Base-by-base conservation (phyloP, 305 asterid species). In the Fraxinus latifolia region DNA sequence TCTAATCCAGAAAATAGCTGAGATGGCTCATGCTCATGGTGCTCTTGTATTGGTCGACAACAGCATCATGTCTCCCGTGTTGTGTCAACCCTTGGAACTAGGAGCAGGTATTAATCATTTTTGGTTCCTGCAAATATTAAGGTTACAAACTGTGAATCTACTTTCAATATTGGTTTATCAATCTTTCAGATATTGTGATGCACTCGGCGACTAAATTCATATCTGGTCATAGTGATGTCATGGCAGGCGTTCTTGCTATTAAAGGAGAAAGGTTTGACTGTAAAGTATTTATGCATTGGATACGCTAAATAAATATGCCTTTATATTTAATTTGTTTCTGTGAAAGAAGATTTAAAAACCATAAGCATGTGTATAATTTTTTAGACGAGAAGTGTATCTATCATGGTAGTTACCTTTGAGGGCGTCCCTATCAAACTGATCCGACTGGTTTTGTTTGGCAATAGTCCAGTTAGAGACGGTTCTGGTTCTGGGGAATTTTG, bases 31-130 rank as follows among this genome's bases (percentile, higher is more conserved):
- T 87, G 91, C 94, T 82, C 89, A 87, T 5, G 97, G 96, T 5
- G 97, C 98, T 77, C 93, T 91, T 58, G 90, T 93, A 44, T 82
- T 95, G 93, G 98, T 95, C 81, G 98, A 95, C 86, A 95, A 95
- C 84, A 93, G 97, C 91, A 93, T 95, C 82, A 93, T 95, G 99
- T 95, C 99, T 58, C 93, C 95, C 7, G 95, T 92, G 36, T 82
- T 95, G 74, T 95, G 89, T 86, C 93, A 73, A 74, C 97, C 99
- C 19, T 85, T 95, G 86, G 94, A 91, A 82, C 95, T 93, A 50
- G 99, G 99, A 84, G 97, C 98, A 42, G 99, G 98, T 93, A 85
- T 77, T 5, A 70, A 58, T 76, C 3, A 29, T 3, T 31, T 71
- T 25, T 36, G 17, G 44, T 31, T 79, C 21, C 31, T 1, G 42